A percentile compares a stretch with the other conserved stretches of the same genome.
phyloP scores from a whole-genome alignment of 2,329 filamentous ascomycete genomes.

The Claviceps digitariae region DNA sequence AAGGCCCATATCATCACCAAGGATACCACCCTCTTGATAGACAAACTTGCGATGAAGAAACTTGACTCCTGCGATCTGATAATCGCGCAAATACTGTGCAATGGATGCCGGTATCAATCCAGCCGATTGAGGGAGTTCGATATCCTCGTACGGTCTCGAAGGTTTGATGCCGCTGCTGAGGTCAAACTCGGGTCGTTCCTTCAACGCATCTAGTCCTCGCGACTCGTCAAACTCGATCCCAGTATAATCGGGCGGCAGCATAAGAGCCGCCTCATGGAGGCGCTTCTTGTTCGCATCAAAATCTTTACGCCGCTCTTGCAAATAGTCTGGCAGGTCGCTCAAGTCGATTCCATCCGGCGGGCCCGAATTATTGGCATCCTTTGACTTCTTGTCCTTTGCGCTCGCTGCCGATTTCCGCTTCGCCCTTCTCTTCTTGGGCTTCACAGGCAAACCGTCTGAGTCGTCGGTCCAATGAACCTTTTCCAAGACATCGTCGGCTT shows the following conservation, averaged over 20 bases:
- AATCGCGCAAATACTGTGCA: conserved; percentile 82
- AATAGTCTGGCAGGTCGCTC: conserved; percentile 57
- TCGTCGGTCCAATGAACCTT: conserved; percentile 45
- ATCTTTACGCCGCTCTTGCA: conserved; percentile 50
- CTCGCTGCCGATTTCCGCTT: conserved; percentile 16
- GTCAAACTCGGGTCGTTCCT: conserved; percentile 58
- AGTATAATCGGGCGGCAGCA: conserved; percentile 63
- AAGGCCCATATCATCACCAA: conserved; percentile 95
- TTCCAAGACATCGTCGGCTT: conserved; percentile 21
- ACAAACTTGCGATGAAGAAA: conserved; percentile 86
- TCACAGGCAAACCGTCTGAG: conserved; percentile 45
- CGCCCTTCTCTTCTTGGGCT: conserved; percentile 27
- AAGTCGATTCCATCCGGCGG: conserved; percentile 33
- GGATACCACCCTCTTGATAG: conserved; percentile 76
- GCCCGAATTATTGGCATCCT: conserved; percentile 18
- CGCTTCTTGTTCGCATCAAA: conserved; percentile 51
- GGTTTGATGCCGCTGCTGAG: conserved; percentile 42
- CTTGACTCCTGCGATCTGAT: conserved; percentile 72
- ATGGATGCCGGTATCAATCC: conserved; percentile 79
- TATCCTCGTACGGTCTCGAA: conserved; percentile 58
- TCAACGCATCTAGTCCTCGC: conserved; percentile 22
- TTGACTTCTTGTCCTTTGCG: conserved; percentile 12
- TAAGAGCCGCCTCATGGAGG: conserved; percentile 55
- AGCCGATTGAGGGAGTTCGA: conserved; percentile 59
- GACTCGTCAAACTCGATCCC: conserved; percentile 55